These are phyloP conservation scores for Penicillium parvum DNA, from an alignment of 495 filamentous ascomycete genomes.

Conservation along the genomic window DNA sequence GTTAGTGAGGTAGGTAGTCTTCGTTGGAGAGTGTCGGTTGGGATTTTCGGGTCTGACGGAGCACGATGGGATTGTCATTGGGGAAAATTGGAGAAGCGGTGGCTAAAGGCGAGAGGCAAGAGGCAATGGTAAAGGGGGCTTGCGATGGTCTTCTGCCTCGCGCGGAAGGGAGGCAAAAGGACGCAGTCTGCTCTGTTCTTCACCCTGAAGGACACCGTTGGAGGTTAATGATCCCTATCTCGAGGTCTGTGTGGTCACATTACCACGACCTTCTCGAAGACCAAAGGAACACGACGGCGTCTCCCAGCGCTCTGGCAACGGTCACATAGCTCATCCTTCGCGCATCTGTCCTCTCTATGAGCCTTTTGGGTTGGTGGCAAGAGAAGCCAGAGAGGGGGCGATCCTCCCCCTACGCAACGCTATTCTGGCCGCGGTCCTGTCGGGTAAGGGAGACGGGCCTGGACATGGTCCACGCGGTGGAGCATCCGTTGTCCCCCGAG, in stretches of 20 bases:
- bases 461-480: slow-evolving; percentile 23
- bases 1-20: background rate
- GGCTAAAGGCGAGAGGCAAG: background rate
- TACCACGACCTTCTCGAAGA: slow-evolving; percentile 21
- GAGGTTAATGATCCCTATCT: slow-evolving; percentile 12
- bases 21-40: background rate
- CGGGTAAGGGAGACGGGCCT: slow-evolving; percentile 22
- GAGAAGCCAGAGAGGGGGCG: background rate
- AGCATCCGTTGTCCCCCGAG: slow-evolving; percentile 26
- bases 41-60: background rate
- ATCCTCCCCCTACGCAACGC: slow-evolving; percentile 10
- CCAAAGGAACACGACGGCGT: slow-evolving; percentile 17
- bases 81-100: background rate
- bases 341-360: too few species aligned
- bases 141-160: background rate
- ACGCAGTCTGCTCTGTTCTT: background rate
- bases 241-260: slow-evolving; percentile 3
- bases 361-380: slow-evolving; percentile 15
- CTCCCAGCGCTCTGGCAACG: slow-evolving; percentile 19
- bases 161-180: too few species aligned
- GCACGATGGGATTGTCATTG: background rate
- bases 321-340: slow-evolving; percentile 21
- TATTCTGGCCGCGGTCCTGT: slow-evolving; percentile 1
- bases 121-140: background rate
- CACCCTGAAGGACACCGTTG: background rate